Conservation (phyloP, 495 filamentous ascomycete genomes). For the Xylaria castorea region DNA sequence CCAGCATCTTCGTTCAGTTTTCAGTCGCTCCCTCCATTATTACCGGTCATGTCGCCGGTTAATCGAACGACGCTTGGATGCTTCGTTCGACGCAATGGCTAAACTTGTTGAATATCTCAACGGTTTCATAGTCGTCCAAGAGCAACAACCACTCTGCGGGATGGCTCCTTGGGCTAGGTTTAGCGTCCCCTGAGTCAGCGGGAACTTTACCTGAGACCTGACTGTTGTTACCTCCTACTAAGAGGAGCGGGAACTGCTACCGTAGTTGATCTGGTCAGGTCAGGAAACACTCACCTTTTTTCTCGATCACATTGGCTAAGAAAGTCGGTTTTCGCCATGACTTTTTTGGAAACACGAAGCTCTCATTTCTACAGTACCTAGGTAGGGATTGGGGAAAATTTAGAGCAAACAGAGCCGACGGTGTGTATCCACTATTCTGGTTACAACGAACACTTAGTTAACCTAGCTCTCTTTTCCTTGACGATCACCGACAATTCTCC, state of each 20-base stretch:
- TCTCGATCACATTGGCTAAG: neutral
- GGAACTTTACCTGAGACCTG: neutral
- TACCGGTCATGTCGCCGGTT: neutral
- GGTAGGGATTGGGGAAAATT: neutral
- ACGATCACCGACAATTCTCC: neutral
- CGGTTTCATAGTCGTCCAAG: constrained; percentile 1
- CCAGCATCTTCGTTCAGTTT: neutral
- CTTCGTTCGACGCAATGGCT: neutral
- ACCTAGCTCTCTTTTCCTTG: neutral
- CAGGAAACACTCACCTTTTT: neutral
- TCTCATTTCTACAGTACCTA: no score
- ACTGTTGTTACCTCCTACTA: neutral
- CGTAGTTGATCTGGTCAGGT: neutral
- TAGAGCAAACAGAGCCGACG: neutral
- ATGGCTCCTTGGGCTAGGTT: neutral
- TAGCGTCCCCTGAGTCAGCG: neutral
- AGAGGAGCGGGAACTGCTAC: neutral
- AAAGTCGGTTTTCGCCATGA: neutral
- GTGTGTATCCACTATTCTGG: neutral
- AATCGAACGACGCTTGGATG: neutral
- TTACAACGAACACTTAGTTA: neutral
- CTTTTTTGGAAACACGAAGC: neutral
- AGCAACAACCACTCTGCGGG: neutral
- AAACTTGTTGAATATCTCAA: neutral
- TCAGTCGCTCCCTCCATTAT: neutral